Percentiles rank a stretch among this genome's conserved stretches.
Evolutionary conservation across 257 asterid species (phyloP).

Genomic region (Nicotiana obtusifolia): DNA sequence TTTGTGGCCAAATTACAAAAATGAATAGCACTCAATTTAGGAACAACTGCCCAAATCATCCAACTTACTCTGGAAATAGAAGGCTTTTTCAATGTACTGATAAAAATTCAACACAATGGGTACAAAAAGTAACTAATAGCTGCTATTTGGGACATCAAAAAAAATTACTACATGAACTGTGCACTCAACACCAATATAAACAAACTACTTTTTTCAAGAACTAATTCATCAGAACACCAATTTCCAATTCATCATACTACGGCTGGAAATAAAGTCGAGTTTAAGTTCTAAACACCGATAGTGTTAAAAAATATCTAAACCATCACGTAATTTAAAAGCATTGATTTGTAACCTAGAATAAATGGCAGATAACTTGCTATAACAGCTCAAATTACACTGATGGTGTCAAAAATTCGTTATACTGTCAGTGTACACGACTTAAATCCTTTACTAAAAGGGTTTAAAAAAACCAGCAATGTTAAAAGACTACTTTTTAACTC

Average conservation of each 20-base stretch:
- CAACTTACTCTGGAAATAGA: not conserved
- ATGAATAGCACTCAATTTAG: not conserved
- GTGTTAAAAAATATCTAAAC: too few relatives aligned
- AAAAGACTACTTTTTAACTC: not conserved
- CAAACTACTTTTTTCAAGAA: not conserved
- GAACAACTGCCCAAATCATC: not conserved
- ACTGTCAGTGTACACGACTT: too few relatives aligned
- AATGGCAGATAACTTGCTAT: too few relatives aligned
- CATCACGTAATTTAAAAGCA: too few relatives aligned
- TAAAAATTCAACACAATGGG: not conserved
- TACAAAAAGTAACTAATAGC: not conserved
- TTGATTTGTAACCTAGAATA: too few relatives aligned
- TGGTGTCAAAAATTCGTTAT: too few relatives aligned
- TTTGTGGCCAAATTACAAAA: too few relatives aligned
- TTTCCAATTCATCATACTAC: not conserved
- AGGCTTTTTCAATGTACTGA: not conserved
- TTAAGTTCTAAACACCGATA: too few relatives aligned
- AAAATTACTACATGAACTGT: not conserved
- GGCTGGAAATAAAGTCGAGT: not conserved
- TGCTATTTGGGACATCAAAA: not conserved
- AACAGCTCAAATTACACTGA: too few relatives aligned
- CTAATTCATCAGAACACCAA: not conserved
- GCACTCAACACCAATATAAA: not conserved
- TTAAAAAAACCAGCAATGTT: too few relatives aligned
- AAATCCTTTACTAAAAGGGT: too few relatives aligned